These are phyloP conservation scores for Triticum monococcum DNA, from an alignment of 176 grass and related monocot genomes.

Conservation along the genomic window DNA sequence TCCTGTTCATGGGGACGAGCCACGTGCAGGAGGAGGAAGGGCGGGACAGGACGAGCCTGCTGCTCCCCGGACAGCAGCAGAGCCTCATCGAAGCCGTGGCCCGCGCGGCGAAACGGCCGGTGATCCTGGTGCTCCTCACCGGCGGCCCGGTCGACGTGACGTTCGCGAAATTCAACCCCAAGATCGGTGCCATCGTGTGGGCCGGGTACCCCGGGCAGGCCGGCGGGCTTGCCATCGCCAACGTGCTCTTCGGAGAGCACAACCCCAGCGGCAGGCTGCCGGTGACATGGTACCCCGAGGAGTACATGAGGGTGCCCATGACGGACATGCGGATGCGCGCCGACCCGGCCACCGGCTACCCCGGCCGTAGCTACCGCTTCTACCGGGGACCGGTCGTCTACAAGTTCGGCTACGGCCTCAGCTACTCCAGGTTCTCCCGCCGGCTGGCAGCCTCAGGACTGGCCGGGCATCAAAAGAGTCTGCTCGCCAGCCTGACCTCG, in stretches of 20 bases:
- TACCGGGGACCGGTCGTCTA: conserved; percentile 54
- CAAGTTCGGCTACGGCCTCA: conserved; percentile 75
- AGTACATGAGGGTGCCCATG: conserved; percentile 61
- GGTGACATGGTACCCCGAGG: conserved; percentile 82
- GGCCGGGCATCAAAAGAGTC: not conserved
- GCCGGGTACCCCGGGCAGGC: conserved; percentile 74
- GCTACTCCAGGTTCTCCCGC: conserved; percentile 66
- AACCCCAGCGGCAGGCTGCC: conserved; percentile 76
- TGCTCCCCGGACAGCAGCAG: conserved; percentile 64
- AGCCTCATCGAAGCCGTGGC: conserved; percentile 56
- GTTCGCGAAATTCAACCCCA: conserved; percentile 57
- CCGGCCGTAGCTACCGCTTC: conserved; percentile 81
- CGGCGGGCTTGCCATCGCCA: conserved; percentile 62
- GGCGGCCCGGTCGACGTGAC: conserved; percentile 70
- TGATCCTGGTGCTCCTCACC: conserved; percentile 72
- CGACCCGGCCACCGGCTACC: conserved; percentile 49
- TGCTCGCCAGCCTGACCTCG: not conserved
- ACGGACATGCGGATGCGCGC: conserved; percentile 85
- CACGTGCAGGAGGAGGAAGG: conserved; percentile 68
- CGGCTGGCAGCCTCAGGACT: not conserved
- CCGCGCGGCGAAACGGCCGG: conserved; percentile 40
- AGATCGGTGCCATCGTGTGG: conserved; percentile 73
- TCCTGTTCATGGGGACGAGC: conserved; percentile 69
- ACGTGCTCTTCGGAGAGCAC: conserved; percentile 69
- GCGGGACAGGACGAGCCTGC: conserved; percentile 49